phyloP scores from a whole-genome alignment of 2,329 filamentous ascomycete species.

The Lecanoromycetidae sp. region DNA sequence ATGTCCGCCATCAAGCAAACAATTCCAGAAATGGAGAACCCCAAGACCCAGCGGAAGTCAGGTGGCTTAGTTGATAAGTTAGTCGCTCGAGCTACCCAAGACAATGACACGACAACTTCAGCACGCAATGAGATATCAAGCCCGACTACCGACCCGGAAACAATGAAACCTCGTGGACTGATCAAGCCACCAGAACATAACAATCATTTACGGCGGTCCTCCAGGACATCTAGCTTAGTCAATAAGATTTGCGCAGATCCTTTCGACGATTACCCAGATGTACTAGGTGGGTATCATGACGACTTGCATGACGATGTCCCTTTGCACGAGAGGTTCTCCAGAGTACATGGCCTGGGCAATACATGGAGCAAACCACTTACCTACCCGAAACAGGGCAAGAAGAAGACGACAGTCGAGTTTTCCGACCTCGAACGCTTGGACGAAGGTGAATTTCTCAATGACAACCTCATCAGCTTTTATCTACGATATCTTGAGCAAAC shows the following conservation, averaged over 20 bases:
- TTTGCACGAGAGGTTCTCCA: conserved; percentile 19
- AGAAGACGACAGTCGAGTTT: conserved; percentile 33
- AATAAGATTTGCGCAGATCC: conserved; percentile 14
- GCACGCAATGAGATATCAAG: not conserved
- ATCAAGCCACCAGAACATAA: conserved; percentile 1
- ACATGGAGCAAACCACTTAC: conserved; percentile 29
- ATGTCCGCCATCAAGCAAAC: not conserved
- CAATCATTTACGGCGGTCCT: conserved; percentile 9
- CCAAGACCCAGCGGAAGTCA: not conserved
- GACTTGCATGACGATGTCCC: conserved; percentile 8
- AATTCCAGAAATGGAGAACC: not conserved
- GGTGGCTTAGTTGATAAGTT: conserved; percentile 1
- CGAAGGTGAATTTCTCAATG: conserved; percentile 78
- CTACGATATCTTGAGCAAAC: conserved; percentile 58
- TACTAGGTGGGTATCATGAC: too few species aligned
- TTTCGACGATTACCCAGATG: not conserved
- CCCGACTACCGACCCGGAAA: not conserved
- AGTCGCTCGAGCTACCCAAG: not conserved
- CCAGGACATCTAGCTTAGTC: conserved; percentile 20
- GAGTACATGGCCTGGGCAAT: conserved; percentile 17
- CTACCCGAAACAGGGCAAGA: conserved; percentile 35
- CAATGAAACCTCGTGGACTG: not conserved
- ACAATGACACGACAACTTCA: not conserved
- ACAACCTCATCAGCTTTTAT: conserved; percentile 84
- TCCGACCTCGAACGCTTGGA: conserved; percentile 56